Percentiles rank a stretch among this genome's conserved stretches.
These are phyloP conservation scores for Neurospora sp. DNA, from an alignment of 2,329 filamentous ascomycete genomes.

Conservation along the genomic window DNA sequence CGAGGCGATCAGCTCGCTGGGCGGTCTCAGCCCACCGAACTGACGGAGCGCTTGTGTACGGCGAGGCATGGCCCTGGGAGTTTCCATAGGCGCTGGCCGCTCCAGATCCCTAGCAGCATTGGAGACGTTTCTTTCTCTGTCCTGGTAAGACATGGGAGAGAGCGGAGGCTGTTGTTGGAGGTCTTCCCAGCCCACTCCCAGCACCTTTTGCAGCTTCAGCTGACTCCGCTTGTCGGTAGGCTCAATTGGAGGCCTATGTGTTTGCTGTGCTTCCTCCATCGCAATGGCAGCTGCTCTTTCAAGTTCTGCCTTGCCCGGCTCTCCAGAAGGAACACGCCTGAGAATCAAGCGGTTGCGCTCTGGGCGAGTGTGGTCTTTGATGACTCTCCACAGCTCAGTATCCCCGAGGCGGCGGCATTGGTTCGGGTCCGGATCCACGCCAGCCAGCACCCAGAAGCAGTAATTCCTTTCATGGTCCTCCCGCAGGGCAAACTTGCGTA, in stretches of 20 bases:
- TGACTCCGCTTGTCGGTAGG: conserved; percentile 67
- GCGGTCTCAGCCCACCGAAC: conserved; percentile 86
- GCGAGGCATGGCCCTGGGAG: conserved; percentile 30
- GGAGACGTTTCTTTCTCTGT: conserved; percentile 58
- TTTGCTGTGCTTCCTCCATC: conserved; percentile 72
- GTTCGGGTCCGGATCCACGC: conserved; percentile 70
- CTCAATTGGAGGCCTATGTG: conserved; percentile 54
- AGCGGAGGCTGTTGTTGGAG: conserved; percentile 67
- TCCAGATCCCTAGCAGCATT: conserved; percentile 50
- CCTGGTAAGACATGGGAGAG: conserved; percentile 66
- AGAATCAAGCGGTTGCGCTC: conserved; percentile 88
- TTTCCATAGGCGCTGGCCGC: conserved; percentile 41
- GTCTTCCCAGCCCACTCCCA: conserved; percentile 78
- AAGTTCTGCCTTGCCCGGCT: conserved; percentile 79
- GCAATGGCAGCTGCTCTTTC: conserved; percentile 83
- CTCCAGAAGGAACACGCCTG: conserved; percentile 82
- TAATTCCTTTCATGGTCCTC: conserved; percentile 92
- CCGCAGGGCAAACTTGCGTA: conserved; percentile 78
- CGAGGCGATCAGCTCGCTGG: conserved; percentile 94
- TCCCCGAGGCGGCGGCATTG: conserved; percentile 78
- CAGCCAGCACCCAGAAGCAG: conserved; percentile 90
- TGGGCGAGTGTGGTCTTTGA: conserved; percentile 73
- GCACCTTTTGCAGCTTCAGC: conserved; percentile 78
- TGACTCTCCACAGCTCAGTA: conserved; percentile 80
- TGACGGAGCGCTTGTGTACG: conserved; percentile 56